A percentile compares a stretch with the other conserved stretches of the same genome.
Evolutionary conservation across 768 basidiomycete species (phyloP).

Genomic region (Boletus reticuloceps): DNA sequence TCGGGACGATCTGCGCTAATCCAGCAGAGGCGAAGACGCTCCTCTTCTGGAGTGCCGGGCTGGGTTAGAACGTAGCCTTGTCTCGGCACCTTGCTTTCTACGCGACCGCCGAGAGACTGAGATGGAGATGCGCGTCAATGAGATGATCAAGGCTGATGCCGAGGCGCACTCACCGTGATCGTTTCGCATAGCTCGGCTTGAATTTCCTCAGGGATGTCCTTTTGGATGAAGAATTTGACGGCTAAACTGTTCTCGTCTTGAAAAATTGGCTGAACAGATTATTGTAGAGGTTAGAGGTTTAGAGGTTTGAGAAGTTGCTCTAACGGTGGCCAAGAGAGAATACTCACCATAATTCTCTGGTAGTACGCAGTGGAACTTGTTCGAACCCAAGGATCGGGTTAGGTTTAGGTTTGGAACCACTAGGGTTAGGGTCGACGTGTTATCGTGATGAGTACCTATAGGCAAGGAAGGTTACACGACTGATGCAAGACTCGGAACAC

Average conservation of each 20-base stretch:
- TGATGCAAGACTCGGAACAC: no score
- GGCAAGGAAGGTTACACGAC: no score
- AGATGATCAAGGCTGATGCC: not conserved
- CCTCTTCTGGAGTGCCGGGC: conserved; percentile 64
- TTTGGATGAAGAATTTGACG: conserved; percentile 83
- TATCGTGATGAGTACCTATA: conserved; percentile 6
- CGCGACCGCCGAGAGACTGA: conserved; percentile 71
- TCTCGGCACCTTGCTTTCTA: conserved; percentile 76
- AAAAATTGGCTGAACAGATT: conserved; percentile 58
- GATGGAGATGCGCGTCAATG: not conserved
- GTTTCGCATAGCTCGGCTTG: conserved; percentile 73
- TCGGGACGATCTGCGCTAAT: conserved; percentile 65
- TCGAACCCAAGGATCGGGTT: conserved; percentile 34
- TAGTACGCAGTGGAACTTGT: not conserved
- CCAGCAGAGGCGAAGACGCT: conserved; percentile 77
- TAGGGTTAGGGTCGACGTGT: conserved; percentile 22
- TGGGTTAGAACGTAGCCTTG: conserved; percentile 74
- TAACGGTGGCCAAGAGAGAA: not conserved
- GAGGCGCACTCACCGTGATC: conserved; percentile 50
- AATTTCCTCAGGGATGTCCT: conserved; percentile 65
- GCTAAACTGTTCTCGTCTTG: conserved; percentile 65
- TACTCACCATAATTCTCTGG: conserved; percentile 20
- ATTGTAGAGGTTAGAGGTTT: no score
- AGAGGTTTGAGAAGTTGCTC: not conserved
- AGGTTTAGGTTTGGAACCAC: conserved; percentile 22